phyloP scores from a whole-genome alignment of 1,284 basidiomycete genomes.

The Irpex sp. region DNA sequence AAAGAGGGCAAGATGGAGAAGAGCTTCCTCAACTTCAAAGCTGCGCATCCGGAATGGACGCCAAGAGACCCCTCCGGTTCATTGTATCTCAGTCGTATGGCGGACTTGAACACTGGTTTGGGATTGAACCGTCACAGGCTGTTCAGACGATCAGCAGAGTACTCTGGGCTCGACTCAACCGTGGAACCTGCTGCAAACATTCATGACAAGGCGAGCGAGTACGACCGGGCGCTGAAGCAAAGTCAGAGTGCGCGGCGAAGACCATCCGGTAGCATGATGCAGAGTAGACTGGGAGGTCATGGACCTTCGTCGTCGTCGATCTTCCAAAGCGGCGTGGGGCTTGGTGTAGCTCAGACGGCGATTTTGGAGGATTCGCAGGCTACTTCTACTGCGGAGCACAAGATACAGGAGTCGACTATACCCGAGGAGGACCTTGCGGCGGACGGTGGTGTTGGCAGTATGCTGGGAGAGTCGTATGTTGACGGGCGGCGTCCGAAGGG shows the following conservation, averaged over 20 bases:
- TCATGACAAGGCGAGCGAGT: conserved; percentile 57
- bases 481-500: conserved; percentile 34
- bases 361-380: conserved; percentile 70
- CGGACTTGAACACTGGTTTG: conserved; percentile 46
- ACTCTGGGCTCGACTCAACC: conserved; percentile 3
- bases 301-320: conserved; percentile 33
- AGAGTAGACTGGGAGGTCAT: conserved; percentile 20
- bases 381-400: conserved; percentile 25
- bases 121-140: conserved; percentile 23
- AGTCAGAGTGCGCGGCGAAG: conserved; percentile 44
- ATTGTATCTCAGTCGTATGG: conserved; percentile 78
- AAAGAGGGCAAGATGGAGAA: conserved; percentile 99
- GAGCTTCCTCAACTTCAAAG: conserved; percentile 94
- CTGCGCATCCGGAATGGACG: conserved; percentile 92
- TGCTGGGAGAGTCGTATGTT: conserved; percentile 69
- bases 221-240: conserved; percentile 68
- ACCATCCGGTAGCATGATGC: conserved; percentile 36
- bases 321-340: conserved; percentile 32
- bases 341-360: conserved; percentile 57
- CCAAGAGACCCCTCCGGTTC: conserved; percentile 84
- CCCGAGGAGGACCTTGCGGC: conserved; percentile 40
- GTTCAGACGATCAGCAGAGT: conserved; percentile 13
- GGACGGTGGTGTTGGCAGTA: conserved; percentile 54
- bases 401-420: conserved; percentile 23
- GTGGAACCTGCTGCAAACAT: conserved; percentile 31